These are phyloP conservation scores for Fusarium palustre DNA, from an alignment of 2,329 filamentous ascomycete species.

Conservation along the genomic window DNA sequence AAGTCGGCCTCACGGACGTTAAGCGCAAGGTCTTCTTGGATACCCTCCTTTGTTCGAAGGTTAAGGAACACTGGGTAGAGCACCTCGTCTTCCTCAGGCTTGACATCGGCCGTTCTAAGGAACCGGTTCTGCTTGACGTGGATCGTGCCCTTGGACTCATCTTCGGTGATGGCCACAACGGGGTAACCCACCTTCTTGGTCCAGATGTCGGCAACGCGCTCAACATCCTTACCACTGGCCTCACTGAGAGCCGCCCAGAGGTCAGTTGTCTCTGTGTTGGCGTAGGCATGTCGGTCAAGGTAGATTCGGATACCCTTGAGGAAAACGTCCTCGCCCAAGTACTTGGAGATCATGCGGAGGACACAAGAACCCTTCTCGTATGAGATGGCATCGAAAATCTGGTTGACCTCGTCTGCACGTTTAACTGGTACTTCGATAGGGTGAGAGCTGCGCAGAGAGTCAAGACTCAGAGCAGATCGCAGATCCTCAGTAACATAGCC, in stretches of 20 bases:
- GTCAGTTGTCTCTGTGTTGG: constrained; percentile 91
- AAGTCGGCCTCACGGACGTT: constrained; percentile 76
- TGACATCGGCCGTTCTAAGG: constrained; percentile 90
- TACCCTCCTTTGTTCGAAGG: constrained; percentile 83
- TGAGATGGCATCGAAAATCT: constrained; percentile 98
- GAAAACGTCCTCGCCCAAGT: constrained; percentile 91
- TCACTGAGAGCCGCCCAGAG: constrained; percentile 89
- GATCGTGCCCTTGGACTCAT: constrained; percentile 75
- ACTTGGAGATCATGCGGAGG: constrained; percentile 96
- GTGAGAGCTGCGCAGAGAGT: constrained; percentile 93
- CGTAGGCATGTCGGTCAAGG: constrained; percentile 95
- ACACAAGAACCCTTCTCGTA: constrained; percentile 98
- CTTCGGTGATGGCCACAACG: constrained; percentile 82
- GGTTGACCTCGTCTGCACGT: constrained; percentile 94
- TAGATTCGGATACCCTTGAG: constrained; percentile 91
- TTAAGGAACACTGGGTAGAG: constrained; percentile 92
- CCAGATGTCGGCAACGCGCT: constrained; percentile 94
- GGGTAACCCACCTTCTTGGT: constrained; percentile 97
- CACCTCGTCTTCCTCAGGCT: constrained; percentile 89
- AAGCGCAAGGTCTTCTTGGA: constrained; percentile 78
- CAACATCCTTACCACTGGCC: constrained; percentile 90
- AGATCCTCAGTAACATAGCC: constrained; percentile 93
- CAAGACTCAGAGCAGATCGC: constrained; percentile 86
- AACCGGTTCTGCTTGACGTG: constrained; percentile 95
- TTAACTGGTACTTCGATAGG: constrained; percentile 97